A percentile compares a stretch with the other conserved stretches of the same genome.
phyloP scores from a whole-genome alignment of 2,329 filamentous ascomycete genomes.

The Domatiomyces catenatus region DNA sequence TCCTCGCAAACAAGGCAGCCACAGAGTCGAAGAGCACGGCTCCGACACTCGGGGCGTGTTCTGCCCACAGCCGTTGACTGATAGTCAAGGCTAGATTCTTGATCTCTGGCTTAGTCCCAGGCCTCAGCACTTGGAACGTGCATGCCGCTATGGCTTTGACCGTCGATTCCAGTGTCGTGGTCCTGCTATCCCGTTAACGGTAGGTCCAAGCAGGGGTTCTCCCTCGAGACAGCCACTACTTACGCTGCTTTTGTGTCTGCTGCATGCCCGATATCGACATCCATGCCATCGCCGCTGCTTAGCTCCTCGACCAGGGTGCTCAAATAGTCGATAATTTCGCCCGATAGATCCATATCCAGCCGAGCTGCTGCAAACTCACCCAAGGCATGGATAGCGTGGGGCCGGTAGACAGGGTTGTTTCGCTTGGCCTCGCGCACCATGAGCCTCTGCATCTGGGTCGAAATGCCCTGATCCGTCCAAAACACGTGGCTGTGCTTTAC shows the following conservation, averaged over 20 bases:
- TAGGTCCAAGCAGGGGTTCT: slow-evolving; percentile 1
- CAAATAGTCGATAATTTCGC: slow-evolving; percentile 39
- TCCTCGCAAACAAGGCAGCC: slow-evolving; percentile 9
- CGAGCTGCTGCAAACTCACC: slow-evolving; percentile 57
- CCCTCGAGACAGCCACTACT: background rate
- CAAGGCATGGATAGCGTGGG: slow-evolving; percentile 56
- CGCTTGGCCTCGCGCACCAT: slow-evolving; percentile 75
- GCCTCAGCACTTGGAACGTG: slow-evolving; percentile 11
- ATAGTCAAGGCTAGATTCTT: slow-evolving; percentile 9
- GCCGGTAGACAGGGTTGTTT: slow-evolving; percentile 71
- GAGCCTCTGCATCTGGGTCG: slow-evolving; percentile 58
- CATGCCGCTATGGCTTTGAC: slow-evolving; percentile 12
- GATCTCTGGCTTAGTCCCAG: slow-evolving; percentile 6
- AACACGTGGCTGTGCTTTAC: slow-evolving; percentile 47
- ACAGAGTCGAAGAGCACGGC: slow-evolving; percentile 8
- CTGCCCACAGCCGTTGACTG: slow-evolving; percentile 7
- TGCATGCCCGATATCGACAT: slow-evolving; percentile 41
- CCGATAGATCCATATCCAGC: slow-evolving; percentile 54
- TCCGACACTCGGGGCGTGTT: slow-evolving; percentile 6
- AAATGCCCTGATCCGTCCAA: slow-evolving; percentile 41
- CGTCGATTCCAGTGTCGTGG: slow-evolving; percentile 6
- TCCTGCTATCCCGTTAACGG: slow-evolving; percentile 7
- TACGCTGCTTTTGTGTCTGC: slow-evolving; percentile 1
- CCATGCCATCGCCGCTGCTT: slow-evolving; percentile 44
- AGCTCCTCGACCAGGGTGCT: slow-evolving; percentile 46